Conservation (phyloP, 2,329 filamentous ascomycete species). For the Lecanicillium sp. region DNA sequence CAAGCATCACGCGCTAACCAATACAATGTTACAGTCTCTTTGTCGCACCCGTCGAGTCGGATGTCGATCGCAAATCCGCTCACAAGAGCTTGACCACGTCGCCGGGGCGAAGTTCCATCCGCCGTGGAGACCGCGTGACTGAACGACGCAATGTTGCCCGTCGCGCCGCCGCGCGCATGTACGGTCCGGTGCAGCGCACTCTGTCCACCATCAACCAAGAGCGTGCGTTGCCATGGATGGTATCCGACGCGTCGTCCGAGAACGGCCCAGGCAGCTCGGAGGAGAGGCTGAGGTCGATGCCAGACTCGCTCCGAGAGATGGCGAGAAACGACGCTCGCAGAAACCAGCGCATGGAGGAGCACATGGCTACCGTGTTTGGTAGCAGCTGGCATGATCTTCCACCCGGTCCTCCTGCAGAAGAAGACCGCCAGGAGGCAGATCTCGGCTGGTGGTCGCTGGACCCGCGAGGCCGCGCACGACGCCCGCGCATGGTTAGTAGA, state of each 20-base stretch:
- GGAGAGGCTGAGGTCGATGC: background rate
- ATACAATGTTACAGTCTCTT: constrained; percentile 33
- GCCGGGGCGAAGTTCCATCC: constrained; percentile 35
- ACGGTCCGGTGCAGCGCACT: constrained; percentile 23
- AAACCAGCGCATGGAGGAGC: constrained; percentile 24
- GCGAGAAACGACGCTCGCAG: constrained; percentile 20
- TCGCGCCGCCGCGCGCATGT: constrained; percentile 24
- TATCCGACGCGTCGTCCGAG: constrained; percentile 15
- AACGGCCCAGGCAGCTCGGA: background rate
- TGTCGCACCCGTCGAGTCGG: constrained; percentile 40
- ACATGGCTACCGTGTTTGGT: constrained; percentile 22
- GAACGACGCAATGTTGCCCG: constrained; percentile 20
- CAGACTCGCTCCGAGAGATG: constrained; percentile 21
- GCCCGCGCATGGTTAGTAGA: constrained; percentile 22
- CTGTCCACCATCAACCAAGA: constrained; percentile 16
- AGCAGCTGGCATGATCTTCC: constrained; percentile 16
- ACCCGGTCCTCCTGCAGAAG: constrained; percentile 10
- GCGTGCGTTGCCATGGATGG: constrained; percentile 20
- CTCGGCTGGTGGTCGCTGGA: constrained; percentile 24
- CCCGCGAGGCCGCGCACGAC: constrained; percentile 16
- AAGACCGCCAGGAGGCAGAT: constrained; percentile 15
- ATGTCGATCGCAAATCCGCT: constrained; percentile 31
- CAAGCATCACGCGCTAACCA: background rate
- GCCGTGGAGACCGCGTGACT: constrained; percentile 29
- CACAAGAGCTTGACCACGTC: constrained; percentile 25